A percentile compares a stretch with the other conserved stretches of the same genome.
phyloP scores from a whole-genome alignment of 2,329 filamentous ascomycete genomes.

The Helotiales sp. region DNA sequence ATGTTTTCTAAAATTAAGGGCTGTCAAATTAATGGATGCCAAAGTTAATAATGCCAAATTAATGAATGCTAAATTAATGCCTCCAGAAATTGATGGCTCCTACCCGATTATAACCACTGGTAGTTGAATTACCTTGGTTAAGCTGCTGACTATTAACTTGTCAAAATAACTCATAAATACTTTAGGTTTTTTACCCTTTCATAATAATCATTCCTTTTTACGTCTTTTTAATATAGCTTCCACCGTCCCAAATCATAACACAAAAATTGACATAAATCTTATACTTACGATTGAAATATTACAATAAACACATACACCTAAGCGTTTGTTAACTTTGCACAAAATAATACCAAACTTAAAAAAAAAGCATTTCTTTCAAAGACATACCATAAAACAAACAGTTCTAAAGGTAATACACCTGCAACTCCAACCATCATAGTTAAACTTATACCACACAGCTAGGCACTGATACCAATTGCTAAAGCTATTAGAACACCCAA shows the following conservation, averaged over 20 bases:
- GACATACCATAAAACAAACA: not conserved
- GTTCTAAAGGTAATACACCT: not conserved
- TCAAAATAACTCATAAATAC: not conserved
- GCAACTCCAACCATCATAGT: not conserved
- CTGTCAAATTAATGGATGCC: not conserved
- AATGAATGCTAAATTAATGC: not conserved
- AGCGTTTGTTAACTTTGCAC: slow-evolving; percentile 1
- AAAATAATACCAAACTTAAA: slow-evolving; percentile 1
- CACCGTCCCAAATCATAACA: not conserved
- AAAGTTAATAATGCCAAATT: not conserved
- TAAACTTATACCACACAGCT: not conserved
- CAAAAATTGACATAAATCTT: not conserved
- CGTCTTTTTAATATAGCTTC: not conserved
- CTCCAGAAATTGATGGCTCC: not conserved
- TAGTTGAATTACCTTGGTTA: not conserved
- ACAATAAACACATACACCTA: not conserved
- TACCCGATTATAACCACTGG: not conserved
- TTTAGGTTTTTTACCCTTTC: not conserved
- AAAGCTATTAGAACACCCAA: no score
- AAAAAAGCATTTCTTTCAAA: slow-evolving; percentile 3
- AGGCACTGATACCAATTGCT: not conserved
- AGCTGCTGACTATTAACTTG: not conserved
- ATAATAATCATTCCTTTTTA: not conserved
- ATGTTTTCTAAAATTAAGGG: no score
- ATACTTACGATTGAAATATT: not conserved